phyloP scores from a whole-genome alignment of 164 flowering plant species.

The Berberis vulgaris region DNA sequence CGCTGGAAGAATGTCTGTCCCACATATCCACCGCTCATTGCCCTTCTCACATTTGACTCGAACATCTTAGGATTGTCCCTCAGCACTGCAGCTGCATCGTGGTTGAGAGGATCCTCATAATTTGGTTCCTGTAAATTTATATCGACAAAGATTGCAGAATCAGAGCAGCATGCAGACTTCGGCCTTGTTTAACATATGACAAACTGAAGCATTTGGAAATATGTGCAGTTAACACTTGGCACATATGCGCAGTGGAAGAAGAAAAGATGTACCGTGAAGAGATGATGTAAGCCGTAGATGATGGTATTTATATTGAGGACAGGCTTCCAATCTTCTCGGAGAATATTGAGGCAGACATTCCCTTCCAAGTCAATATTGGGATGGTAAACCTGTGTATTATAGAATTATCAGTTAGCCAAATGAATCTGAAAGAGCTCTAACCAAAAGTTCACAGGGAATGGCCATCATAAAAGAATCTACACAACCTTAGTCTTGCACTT shows the following conservation, averaged over 20 bases:
- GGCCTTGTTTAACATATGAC: not conserved
- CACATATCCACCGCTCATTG: slow-evolving; percentile 73
- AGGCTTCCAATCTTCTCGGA: slow-evolving; percentile 85
- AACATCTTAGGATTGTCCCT: slow-evolving; percentile 68
- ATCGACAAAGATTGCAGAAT: not conserved
- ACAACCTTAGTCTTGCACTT: slow-evolving; percentile 78
- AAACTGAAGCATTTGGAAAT: too few relatives aligned
- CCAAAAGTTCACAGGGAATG: not conserved
- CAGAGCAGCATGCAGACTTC: not conserved
- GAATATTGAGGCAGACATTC: slow-evolving; percentile 74
- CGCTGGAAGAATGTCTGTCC: slow-evolving; percentile 52
- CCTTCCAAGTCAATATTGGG: slow-evolving; percentile 84
- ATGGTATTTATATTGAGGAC: slow-evolving; percentile 68
- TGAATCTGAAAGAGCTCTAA: not conserved
- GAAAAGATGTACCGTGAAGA: slow-evolving; percentile 48
- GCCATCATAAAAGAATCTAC: not conserved
- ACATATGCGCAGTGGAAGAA: not conserved
- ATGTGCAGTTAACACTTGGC: too few relatives aligned
- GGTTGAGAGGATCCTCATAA: slow-evolving; percentile 70
- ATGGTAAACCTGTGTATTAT: slow-evolving; percentile 55
- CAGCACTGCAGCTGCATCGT: slow-evolving; percentile 69
- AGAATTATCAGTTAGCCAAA: not conserved
- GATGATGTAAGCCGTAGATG: slow-evolving; percentile 61
- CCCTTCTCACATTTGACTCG: slow-evolving; percentile 59
- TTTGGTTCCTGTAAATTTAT: slow-evolving; percentile 58